A percentile compares a stretch with the other conserved stretches of the same genome.
Conservation (phyloP, 441 rosid species). For the Populus tomentosa region DNA sequence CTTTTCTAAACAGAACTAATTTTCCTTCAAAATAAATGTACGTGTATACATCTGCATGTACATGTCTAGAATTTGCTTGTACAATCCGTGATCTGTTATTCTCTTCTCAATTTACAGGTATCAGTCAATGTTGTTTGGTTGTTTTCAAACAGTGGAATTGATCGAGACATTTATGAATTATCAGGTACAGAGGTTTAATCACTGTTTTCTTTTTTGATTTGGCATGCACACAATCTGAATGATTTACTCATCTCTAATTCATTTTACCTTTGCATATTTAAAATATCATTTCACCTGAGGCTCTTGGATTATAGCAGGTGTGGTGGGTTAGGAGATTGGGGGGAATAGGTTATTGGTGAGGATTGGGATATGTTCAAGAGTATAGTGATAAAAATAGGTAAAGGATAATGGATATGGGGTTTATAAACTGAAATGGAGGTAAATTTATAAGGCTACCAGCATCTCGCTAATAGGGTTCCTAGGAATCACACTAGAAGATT, state of each 20-base stretch:
- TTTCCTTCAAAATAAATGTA: not conserved
- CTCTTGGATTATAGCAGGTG: not conserved
- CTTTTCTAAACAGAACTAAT: not conserved
- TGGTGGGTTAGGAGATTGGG: not conserved
- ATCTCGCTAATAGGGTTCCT: not conserved
- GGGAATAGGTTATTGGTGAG: not conserved
- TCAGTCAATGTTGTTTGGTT: conserved; percentile 91
- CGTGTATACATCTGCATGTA: not conserved
- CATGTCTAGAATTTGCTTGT: not conserved
- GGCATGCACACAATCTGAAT: not conserved
- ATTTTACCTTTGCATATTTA: not conserved
- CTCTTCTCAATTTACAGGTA: conserved; percentile 49
- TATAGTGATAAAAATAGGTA: not conserved
- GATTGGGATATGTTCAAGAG: not conserved
- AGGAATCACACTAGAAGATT: not conserved
- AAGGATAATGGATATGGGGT: not conserved
- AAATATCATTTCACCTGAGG: not conserved
- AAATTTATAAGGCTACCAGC: not conserved
- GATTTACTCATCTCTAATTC: not conserved
- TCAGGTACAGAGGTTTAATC: conserved; percentile 51
- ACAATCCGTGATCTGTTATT: not conserved
- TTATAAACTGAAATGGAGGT: not conserved
- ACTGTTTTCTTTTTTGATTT: not conserved
- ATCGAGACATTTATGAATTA: conserved; percentile 98
- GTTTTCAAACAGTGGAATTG: conserved; percentile 91